These are phyloP conservation scores for Colletotrichum graminicola DNA, from an alignment of 2,329 filamentous ascomycete genomes.

Conservation along the genomic window DNA sequence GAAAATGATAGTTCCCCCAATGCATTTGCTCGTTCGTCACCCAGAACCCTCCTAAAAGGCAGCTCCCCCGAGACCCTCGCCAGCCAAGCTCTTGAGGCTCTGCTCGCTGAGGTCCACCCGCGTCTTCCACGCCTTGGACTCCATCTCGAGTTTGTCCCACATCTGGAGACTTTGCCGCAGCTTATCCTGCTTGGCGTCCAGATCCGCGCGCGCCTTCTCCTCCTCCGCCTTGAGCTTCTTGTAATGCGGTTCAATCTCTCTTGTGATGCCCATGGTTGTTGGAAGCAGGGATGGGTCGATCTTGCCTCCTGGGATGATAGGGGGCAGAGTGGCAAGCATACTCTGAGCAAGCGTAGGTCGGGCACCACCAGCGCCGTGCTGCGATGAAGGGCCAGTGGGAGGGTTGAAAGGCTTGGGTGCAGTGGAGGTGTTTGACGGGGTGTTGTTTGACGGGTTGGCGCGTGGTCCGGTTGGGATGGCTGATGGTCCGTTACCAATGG, in stretches of 20 bases:
- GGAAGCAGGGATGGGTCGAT: constrained; percentile 61
- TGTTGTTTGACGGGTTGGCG: constrained; percentile 50
- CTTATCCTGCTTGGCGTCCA: constrained; percentile 66
- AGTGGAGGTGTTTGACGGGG: constrained; percentile 54
- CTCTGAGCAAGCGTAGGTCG: constrained; percentile 65
- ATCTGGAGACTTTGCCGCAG: constrained; percentile 64
- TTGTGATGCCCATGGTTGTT: constrained; percentile 59
- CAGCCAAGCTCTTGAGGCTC: constrained; percentile 68
- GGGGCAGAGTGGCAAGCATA: constrained; percentile 64
- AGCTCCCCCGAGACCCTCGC: constrained; percentile 67
- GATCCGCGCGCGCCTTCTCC: constrained; percentile 67
- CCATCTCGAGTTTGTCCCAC: constrained; percentile 68
- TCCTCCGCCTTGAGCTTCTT: constrained; percentile 69
- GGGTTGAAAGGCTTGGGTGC: constrained; percentile 66
- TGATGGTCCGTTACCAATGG: constrained; percentile 52
- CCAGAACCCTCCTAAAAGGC: constrained; percentile 58
- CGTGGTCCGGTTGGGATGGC: constrained; percentile 64
- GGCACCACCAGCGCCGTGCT: constrained; percentile 50
- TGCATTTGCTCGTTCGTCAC: background rate
- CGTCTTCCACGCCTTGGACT: constrained; percentile 66
- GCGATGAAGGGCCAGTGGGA: constrained; percentile 65
- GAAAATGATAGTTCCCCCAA: background rate
- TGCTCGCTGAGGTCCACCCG: constrained; percentile 68
- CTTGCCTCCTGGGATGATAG: constrained; percentile 67
- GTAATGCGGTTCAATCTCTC: constrained; percentile 67